These are phyloP conservation scores for Rhizopus sp. DNA, from an alignment of 371 early-diverging fungal species.

Conservation along the genomic window DNA sequence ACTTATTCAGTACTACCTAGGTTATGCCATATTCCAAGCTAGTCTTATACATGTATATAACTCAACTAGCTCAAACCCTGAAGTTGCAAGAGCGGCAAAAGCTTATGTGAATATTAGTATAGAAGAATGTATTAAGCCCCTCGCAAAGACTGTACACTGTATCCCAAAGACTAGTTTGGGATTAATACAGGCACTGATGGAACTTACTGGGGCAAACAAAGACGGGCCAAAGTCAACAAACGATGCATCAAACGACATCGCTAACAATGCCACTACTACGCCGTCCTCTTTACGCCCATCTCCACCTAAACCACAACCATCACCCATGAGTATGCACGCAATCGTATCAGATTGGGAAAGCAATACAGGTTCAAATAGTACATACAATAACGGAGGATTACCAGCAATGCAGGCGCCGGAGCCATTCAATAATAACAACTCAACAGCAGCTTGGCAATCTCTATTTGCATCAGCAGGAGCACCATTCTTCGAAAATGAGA, in stretches of 20 bases:
- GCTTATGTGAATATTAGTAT: conserved; percentile 22
- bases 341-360: conserved; percentile 27
- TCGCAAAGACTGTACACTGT: conserved; percentile 12
- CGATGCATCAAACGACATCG: neutral
- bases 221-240: neutral
- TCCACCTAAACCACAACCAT: conserved; percentile 3
- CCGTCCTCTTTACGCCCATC: neutral
- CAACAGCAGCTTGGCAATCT: conserved; percentile 26
- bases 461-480: conserved; percentile 29
- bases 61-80: conserved; percentile 20
- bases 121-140: conserved; percentile 29
- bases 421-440: conserved; percentile 5
- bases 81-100: conserved; percentile 19
- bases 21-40: conserved; percentile 34
- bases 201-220: conserved; percentile 21
- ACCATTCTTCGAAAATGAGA: conserved; percentile 24
- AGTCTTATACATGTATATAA: conserved; percentile 33
- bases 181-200: conserved; percentile 22
- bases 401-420: neutral
- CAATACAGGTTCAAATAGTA: neutral
- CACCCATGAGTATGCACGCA: conserved; percentile 33
- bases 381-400: neutral
- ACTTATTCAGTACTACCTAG: conserved; percentile 1
- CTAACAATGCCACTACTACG: neutral
- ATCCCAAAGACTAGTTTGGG: conserved; percentile 13